These are phyloP conservation scores for Rhodotorula diobovata DNA, from an alignment of 768 basidiomycete genomes.

Conservation along the genomic window DNA sequence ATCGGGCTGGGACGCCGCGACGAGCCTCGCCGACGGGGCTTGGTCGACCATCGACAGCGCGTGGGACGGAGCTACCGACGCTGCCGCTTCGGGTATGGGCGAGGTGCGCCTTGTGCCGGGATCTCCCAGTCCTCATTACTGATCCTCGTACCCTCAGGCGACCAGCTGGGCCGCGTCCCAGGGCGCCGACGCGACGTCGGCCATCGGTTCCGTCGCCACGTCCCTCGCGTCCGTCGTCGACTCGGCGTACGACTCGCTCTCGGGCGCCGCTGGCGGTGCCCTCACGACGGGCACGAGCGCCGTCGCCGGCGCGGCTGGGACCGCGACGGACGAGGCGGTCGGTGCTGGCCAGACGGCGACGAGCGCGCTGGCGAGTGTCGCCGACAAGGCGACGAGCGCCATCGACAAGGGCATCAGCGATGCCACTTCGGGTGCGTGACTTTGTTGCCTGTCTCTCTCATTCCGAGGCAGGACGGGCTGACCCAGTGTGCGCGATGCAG, in stretches of 20 bases:
- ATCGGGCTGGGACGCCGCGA: background rate
- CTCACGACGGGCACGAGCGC: background rate
- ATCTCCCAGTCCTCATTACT: background rate
- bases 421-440: background rate
- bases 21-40: background rate
- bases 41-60: background rate
- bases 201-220: background rate
- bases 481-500: background rate
- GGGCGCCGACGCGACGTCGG: background rate
- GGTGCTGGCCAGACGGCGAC: background rate
- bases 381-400: background rate
- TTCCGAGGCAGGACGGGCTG: background rate
- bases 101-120: background rate
- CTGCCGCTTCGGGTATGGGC: background rate
- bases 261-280: background rate
- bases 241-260: background rate
- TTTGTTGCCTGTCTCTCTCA: background rate
- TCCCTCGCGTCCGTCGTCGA: background rate
- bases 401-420: background rate
- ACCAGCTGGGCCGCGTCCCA: background rate
- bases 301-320: background rate
- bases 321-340: background rate
- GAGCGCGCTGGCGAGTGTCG: background rate
- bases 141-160: background rate
- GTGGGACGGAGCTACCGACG: slow-evolving; percentile 1